Percentiles rank a stretch among this genome's conserved stretches.
Conservation (phyloP, 2,329 filamentous ascomycete genomes). For the Microcyclosporella mali region DNA sequence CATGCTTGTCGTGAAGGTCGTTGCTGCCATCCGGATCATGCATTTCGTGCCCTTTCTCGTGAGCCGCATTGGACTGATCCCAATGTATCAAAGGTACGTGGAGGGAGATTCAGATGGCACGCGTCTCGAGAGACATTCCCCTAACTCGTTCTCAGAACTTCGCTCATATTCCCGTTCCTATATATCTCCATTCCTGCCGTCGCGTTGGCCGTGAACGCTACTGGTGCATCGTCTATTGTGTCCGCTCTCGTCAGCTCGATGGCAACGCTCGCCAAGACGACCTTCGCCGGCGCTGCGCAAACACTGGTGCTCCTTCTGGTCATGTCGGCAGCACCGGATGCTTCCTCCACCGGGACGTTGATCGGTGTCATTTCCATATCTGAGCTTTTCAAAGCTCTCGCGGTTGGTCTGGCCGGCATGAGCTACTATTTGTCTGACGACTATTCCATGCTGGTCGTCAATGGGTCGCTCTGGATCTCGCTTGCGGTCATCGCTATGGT, state of each 20-base stretch:
- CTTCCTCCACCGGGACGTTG: constrained; percentile 42
- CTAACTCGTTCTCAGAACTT: constrained; percentile 18
- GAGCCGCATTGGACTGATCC: constrained; percentile 37
- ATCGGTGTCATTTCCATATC: constrained; percentile 45
- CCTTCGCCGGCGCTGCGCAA: constrained; percentile 37
- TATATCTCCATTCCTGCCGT: constrained; percentile 38
- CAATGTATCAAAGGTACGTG: constrained; percentile 37
- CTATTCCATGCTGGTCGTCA: constrained; percentile 38
- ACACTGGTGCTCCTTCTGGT: constrained; percentile 43
- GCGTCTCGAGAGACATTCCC: neutral
- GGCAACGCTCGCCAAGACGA: constrained; percentile 40
- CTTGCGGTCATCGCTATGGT: constrained; percentile 36
- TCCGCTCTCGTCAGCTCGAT: constrained; percentile 35
- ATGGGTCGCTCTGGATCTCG: constrained; percentile 41
- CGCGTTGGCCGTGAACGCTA: constrained; percentile 33
- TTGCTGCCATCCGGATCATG: constrained; percentile 37
- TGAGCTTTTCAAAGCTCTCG: constrained; percentile 42
- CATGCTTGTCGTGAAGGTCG: constrained; percentile 37
- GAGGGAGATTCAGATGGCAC: no score
- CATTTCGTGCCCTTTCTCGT: constrained; percentile 34
- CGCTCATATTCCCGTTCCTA: constrained; percentile 35
- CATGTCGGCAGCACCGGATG: constrained; percentile 44
- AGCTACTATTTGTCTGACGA: constrained; percentile 43
- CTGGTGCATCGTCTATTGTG: constrained; percentile 25
- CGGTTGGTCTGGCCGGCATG: constrained; percentile 41